These are phyloP conservation scores for Alternaria brassicicola DNA, from an alignment of 2,329 filamentous ascomycete genomes.

Conservation along the genomic window DNA sequence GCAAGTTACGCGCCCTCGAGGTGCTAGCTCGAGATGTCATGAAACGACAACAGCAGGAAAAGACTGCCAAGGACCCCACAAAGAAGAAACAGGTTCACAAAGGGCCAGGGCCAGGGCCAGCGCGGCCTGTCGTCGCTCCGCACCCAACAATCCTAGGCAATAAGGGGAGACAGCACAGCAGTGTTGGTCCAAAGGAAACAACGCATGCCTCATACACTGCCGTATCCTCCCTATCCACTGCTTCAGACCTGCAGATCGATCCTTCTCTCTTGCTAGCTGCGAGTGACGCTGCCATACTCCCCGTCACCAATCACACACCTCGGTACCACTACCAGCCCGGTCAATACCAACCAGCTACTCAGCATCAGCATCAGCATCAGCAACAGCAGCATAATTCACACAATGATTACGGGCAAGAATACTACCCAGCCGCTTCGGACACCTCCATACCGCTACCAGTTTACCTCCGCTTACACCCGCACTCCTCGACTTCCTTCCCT, in stretches of 20 bases:
- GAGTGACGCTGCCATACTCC: slow-evolving; percentile 53
- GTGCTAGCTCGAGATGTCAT: slow-evolving; percentile 76
- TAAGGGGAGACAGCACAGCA: slow-evolving; percentile 39
- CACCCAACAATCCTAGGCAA: slow-evolving; percentile 24
- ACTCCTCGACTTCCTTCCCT: slow-evolving; percentile 61
- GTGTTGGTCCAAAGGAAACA: neutral
- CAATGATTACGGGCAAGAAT: slow-evolving; percentile 14
- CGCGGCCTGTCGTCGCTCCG: slow-evolving; percentile 34
- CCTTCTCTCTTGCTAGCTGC: slow-evolving; percentile 66
- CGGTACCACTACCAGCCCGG: slow-evolving; percentile 18
- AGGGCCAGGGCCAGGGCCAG: slow-evolving; percentile 53
- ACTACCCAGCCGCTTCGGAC: neutral
- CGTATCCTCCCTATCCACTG: slow-evolving; percentile 33
- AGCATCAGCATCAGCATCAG: neutral
- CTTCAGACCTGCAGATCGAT: slow-evolving; percentile 66
- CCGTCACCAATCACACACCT: slow-evolving; percentile 27
- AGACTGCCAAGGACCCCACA: slow-evolving; percentile 60
- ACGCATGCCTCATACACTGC: slow-evolving; percentile 19
- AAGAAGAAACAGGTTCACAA: slow-evolving; percentile 50
- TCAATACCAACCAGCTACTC: slow-evolving; percentile 41
- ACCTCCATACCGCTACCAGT: neutral
- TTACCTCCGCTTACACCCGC: slow-evolving; percentile 28
- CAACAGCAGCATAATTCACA: slow-evolving; percentile 21
- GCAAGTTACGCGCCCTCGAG: slow-evolving; percentile 70
- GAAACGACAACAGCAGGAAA: slow-evolving; percentile 75